These are phyloP conservation scores for Aspergillus tamarii DNA, from an alignment of 2,329 filamentous ascomycete species.

Conservation along the genomic window DNA sequence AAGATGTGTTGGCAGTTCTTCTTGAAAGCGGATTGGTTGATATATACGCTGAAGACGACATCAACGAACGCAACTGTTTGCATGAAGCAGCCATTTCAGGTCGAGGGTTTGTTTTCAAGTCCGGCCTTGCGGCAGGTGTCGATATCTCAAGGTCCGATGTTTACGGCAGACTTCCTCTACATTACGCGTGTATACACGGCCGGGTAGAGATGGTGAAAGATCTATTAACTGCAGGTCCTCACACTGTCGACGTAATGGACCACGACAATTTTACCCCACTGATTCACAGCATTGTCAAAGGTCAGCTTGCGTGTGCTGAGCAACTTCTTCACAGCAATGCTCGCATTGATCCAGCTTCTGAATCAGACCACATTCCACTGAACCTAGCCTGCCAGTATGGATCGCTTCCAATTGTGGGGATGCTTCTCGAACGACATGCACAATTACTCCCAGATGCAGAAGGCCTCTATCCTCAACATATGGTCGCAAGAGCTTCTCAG, in stretches of 20 bases:
- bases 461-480: constrained; percentile 93
- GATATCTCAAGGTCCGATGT: constrained; percentile 83
- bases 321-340: constrained; percentile 76
- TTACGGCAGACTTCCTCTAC: constrained; percentile 88
- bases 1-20: constrained; percentile 73
- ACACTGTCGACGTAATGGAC: constrained; percentile 84
- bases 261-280: constrained; percentile 97
- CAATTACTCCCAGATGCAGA: constrained; percentile 91
- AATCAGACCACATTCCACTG: constrained; percentile 88
- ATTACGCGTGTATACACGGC: constrained; percentile 96
- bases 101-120: constrained; percentile 74
- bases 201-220: constrained; percentile 79
- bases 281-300: constrained; percentile 92
- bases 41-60: constrained; percentile 92
- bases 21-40: constrained; percentile 82
- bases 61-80: constrained; percentile 94
- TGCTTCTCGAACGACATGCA: constrained; percentile 79
- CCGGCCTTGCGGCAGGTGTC: constrained; percentile 75
- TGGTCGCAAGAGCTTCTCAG: constrained; percentile 87
- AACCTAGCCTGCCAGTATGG: constrained; percentile 96
- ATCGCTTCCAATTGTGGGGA: constrained; percentile 78
- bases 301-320: constrained; percentile 78
- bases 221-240: constrained; percentile 68
- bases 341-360: constrained; percentile 81
- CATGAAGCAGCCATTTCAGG: constrained; percentile 97